Evolutionary conservation across 345 rosid genomes (phyloP).

Genomic region (Boechera divaricarpa): DNA sequence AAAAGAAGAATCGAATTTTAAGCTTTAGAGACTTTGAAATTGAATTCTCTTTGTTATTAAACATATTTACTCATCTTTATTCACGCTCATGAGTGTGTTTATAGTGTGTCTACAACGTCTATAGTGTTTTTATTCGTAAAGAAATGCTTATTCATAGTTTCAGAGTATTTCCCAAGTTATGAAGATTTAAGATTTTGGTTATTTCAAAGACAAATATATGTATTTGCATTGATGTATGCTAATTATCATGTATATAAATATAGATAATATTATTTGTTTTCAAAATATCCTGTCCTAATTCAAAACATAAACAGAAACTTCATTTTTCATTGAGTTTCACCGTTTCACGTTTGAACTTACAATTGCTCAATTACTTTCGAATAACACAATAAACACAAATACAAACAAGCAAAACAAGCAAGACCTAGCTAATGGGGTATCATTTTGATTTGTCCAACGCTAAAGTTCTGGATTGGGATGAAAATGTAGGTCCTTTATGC

Average conservation of each 20-base stretch:
- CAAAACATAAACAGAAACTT: background rate
- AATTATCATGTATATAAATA: no score
- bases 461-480: slow-evolving; percentile 39
- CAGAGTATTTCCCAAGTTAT: no score
- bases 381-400: background rate
- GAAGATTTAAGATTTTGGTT: no score
- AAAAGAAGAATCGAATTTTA: slow-evolving; percentile 28
- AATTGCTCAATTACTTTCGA: background rate
- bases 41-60: slow-evolving; percentile 21
- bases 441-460: slow-evolving; percentile 29
- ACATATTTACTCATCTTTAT: background rate
- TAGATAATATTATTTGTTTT: no score
- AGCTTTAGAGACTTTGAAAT: slow-evolving; percentile 25
- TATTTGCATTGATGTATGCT: no score
- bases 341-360: slow-evolving; percentile 11
- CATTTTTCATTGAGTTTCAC: slow-evolving; percentile 9
- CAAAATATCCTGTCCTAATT: no score
- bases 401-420: background rate
- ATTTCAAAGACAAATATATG: no score
- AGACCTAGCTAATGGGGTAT: slow-evolving; percentile 11
- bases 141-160: background rate
- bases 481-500: slow-evolving; percentile 35
- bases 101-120: background rate
- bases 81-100: background rate
- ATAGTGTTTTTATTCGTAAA: background rate